These are phyloP conservation scores for Cardamine occulta DNA, from an alignment of 345 rosid genomes.

Conservation along the genomic window DNA sequence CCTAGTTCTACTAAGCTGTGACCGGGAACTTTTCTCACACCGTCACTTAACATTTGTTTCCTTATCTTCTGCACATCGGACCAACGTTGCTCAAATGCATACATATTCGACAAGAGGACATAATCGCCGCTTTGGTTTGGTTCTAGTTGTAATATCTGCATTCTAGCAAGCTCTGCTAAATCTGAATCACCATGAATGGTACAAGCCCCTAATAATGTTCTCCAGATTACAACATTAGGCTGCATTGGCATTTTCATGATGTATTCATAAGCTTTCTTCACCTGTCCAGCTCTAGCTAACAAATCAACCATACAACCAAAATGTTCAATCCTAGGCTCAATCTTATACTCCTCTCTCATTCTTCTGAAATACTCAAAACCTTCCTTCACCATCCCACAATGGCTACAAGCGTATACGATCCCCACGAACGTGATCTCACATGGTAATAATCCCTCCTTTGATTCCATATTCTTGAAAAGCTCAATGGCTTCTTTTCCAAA, in stretches of 20 bases:
- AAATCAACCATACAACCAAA: conserved; percentile 90
- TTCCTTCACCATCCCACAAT: conserved; percentile 80
- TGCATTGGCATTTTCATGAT: conserved; percentile 61
- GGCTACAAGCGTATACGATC: conserved; percentile 86
- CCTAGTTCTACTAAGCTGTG: conserved; percentile 79
- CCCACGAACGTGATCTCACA: conserved; percentile 80
- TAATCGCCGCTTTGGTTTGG: conserved; percentile 81
- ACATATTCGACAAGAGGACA: conserved; percentile 81
- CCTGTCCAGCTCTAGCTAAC: conserved; percentile 79
- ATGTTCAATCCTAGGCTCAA: conserved; percentile 81
- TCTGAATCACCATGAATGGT: conserved; percentile 60
- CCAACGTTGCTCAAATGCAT: conserved; percentile 83
- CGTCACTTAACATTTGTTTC: conserved; percentile 57
- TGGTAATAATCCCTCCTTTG: conserved; percentile 50
- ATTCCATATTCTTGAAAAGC: conserved; percentile 61
- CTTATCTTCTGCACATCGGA: conserved; percentile 68
- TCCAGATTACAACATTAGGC: conserved; percentile 84
- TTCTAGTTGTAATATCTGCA: conserved; percentile 57
- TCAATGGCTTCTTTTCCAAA: conserved; percentile 73
- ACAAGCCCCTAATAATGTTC: conserved; percentile 76
- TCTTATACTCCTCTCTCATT: conserved; percentile 67
- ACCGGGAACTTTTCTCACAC: conserved; percentile 74
- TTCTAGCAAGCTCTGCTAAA: conserved; percentile 68
- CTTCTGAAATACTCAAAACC: conserved; percentile 67
- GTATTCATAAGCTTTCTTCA: conserved; percentile 61